Base-by-base conservation (phyloP, 352 stramenopile genomes). In the Phytopythium cucurbitacearum region DNA sequence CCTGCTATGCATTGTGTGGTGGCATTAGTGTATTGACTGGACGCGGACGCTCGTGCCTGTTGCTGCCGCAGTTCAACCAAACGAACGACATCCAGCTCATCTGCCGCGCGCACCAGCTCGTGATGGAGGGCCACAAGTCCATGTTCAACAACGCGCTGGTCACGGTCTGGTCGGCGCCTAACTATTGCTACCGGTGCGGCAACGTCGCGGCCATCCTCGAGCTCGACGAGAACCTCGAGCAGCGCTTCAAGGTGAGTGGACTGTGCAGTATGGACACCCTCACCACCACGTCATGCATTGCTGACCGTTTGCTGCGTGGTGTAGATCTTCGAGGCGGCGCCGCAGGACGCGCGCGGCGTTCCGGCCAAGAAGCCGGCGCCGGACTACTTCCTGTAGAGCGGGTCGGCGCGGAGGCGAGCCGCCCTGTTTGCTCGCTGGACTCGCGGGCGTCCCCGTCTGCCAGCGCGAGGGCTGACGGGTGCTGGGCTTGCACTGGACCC, bases 101-200 rank as follows among this genome's bases (percentile, higher is more conserved):
- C 62, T 98, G 96, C 51, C 81, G 97, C 60, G 97, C 97, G 21
- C 97, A 99, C 90, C 97, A 99, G 76, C 76, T 99, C 12, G 95
- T 97, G 46, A 92, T 92, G 85, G 85, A 95, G 53, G 85, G 85
- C 7, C 79, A 94, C 70, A 93, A 95, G 61, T 93, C 80, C 51
- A 99, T 99, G 94, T 99, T 99, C 71, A 95, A 98, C 78, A 95
- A 94, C 53, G 82, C 82, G n/a, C 80, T 99, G 47, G 97, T 99
- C 33, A 99, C 97, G 11, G 95, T 99, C 35, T 99, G 95, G 95
- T 98, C 89, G 48, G 97, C 97, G n/a, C 97, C 97, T 16, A 99
- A 99, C 72, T 99, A 99, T 71, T 99, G 97, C 65, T 99, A 99
- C 75, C 82, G 96, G 56, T 99, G 96, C 62, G 97, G 97, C 32